phyloP scores from a whole-genome alignment of 1,139 yeast genomes.

The Zygoascus meyerae region DNA sequence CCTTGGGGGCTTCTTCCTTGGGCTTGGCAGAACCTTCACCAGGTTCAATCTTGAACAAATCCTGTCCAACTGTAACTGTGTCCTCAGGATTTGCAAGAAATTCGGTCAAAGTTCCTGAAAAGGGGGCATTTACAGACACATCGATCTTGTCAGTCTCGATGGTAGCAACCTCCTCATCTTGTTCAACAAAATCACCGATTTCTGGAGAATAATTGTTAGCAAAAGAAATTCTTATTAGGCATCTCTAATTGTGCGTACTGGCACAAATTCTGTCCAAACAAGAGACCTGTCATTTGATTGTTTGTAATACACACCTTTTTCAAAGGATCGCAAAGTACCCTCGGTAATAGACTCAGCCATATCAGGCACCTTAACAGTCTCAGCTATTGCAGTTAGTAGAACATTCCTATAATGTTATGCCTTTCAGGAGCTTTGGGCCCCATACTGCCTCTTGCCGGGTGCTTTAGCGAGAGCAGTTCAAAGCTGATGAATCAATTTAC shows the following conservation, averaged over 20 bases:
- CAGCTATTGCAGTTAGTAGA: slow-evolving; percentile 19
- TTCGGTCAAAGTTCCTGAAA: slow-evolving; percentile 84
- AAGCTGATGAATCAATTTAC: not conserved
- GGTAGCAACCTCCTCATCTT: slow-evolving; percentile 91
- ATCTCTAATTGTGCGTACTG: not conserved
- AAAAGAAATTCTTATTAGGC: no score
- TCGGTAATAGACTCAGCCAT: slow-evolving; percentile 99
- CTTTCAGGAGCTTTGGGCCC: no score
- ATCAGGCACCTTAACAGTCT: slow-evolving; percentile 82
- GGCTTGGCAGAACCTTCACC: slow-evolving; percentile 58
- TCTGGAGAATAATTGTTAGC: no score
- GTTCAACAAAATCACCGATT: slow-evolving; percentile 84
- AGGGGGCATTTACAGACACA: slow-evolving; percentile 93
- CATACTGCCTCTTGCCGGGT: no score
- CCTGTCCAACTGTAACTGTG: slow-evolving; percentile 96
- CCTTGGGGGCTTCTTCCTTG: slow-evolving; percentile 27
- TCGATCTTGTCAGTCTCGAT: slow-evolving; percentile 98
- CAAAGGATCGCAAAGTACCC: slow-evolving; percentile 83
- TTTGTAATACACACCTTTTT: slow-evolving; percentile 29
- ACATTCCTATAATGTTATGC: not conserved
- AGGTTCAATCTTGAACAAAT: slow-evolving; percentile 79
- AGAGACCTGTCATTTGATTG: not conserved
- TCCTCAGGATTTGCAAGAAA: slow-evolving; percentile 80
- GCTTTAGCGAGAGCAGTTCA: no score
- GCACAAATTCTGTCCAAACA: slow-evolving; percentile 13